A percentile compares a stretch with the other conserved stretches of the same genome.
These are phyloP conservation scores for Tolypocladium sp. DNA, from an alignment of 2,329 filamentous ascomycete genomes.

Conservation along the genomic window DNA sequence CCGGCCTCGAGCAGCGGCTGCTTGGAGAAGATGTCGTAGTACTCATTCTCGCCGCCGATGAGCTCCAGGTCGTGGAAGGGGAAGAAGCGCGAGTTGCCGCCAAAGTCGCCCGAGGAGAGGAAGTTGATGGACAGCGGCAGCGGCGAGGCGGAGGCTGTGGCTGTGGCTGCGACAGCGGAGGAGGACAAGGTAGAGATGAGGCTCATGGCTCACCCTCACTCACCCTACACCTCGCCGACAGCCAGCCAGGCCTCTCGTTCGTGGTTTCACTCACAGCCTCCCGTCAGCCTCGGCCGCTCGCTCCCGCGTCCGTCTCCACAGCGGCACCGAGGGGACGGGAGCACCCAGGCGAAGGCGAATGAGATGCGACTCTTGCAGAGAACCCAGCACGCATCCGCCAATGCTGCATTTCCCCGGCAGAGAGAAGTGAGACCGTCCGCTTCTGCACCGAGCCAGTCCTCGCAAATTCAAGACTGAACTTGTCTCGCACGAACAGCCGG, in stretches of 20 bases:
- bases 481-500: background rate
- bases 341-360: background rate
- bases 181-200: background rate
- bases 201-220: background rate
- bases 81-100: conserved; percentile 25
- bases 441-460: background rate
- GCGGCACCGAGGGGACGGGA: background rate
- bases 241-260: background rate
- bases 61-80: conserved; percentile 25
- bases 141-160: background rate
- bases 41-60: conserved; percentile 14
- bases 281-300: background rate
- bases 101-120: conserved; percentile 15
- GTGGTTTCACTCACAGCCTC: background rate
- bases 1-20: conserved; percentile 21
- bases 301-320: background rate
- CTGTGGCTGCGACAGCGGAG: background rate
- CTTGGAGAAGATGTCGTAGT: conserved; percentile 18
- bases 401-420: background rate
- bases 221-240: background rate
- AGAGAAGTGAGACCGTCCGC: background rate
- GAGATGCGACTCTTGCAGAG: background rate
- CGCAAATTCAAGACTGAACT: background rate
- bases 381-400: background rate
- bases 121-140: conserved; percentile 14